Evolutionary conservation across 2,329 filamentous ascomycete species (phyloP), one percentile per base, ranked within the genome.

Genomic region (Colletotrichum sansevieriae): DNA sequence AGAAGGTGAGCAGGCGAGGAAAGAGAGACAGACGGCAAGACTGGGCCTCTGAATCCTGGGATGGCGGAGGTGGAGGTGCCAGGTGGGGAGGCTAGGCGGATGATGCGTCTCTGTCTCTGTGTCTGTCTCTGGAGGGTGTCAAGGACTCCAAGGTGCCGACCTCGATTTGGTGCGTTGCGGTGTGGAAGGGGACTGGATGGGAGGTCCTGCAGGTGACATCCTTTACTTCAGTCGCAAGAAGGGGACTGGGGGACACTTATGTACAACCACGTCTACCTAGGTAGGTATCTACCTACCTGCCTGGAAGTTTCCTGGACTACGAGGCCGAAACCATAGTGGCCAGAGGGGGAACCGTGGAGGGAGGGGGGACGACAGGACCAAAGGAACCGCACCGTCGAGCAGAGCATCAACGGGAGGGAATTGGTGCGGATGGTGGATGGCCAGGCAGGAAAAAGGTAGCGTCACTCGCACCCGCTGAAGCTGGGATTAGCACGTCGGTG

Each of bases 1-100:
- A 52, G 39, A 63, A 65, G 70, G 56, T 66, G 65, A 68, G 61
- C 60, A 66, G 52, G 43, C 61, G 57, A 71, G 59, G 66, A 61
- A 70, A 63, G 64, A 63, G 55, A 51, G 60, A 41, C 47, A 51
- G 60, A 41, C 47, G 58, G 43, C 41, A n/a, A 68, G 37, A 39
- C 46, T 29, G 46, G 44, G 64, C 33, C n/a, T 39, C 44, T 62
- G 37, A 60, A 22, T 49, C 54, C 33, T 58, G 55, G 55, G n/a
- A 39, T 57, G 63, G 63, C 15, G 49, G 25, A 33, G 49, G n/a
- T 33, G 49, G 33, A 33, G 55, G 33, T 62, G 55, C 59, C 25
- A 33, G 49, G 49, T 33, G 55, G 65, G 51, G 65, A 61, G 35
- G 49, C 65, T 61, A 56, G 62, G 41, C 66, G 66, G 66, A 51